Percentiles rank a stretch among this genome's conserved stretches.
Conservation (phyloP, 352 stramenopile species). For the Phytophthora litchii region DNA sequence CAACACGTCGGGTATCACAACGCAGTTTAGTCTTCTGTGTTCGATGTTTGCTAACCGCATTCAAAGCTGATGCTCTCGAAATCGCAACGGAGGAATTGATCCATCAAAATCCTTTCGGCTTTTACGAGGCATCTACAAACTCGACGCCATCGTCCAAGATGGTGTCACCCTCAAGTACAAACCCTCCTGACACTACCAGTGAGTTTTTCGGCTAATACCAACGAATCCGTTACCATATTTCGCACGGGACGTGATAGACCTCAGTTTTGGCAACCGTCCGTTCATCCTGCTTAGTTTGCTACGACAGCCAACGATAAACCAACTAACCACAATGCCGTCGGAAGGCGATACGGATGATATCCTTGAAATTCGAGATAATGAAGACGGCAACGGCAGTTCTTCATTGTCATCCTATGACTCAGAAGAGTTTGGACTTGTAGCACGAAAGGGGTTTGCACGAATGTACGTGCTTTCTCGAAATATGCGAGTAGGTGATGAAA, state of each 20-base stretch:
- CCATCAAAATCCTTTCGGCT: slow-evolving; percentile 23
- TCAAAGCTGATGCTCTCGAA: slow-evolving; percentile 22
- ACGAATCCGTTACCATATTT: slow-evolving; percentile 14
- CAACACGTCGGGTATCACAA: slow-evolving; percentile 16
- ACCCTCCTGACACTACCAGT: slow-evolving; percentile 21
- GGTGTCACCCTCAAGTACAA: slow-evolving; percentile 29
- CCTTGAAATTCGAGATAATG: slow-evolving; percentile 15
- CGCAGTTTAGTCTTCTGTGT: slow-evolving; percentile 37
- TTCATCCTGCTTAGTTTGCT: not conserved
- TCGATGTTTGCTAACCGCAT: slow-evolving; percentile 28
- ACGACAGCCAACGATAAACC: no score
- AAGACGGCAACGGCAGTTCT: slow-evolving; percentile 23
- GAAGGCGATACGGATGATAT: slow-evolving; percentile 14
- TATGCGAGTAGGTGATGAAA: not conserved
- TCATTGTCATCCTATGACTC: slow-evolving; percentile 64
- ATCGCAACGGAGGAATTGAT: slow-evolving; percentile 36
- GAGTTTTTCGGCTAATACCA: slow-evolving; percentile 35
- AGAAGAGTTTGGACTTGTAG: slow-evolving; percentile 55
- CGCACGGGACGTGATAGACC: no score
- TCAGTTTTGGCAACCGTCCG: not conserved
- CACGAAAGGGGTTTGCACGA: slow-evolving; percentile 59
- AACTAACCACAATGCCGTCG: slow-evolving; percentile 24
- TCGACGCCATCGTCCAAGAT: slow-evolving; percentile 21
- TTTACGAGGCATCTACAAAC: slow-evolving; percentile 24
- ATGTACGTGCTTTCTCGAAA: slow-evolving; percentile 61